phyloP scores from a whole-genome alignment of 805 yeast genomes.

The Starmera dryadoides region DNA sequence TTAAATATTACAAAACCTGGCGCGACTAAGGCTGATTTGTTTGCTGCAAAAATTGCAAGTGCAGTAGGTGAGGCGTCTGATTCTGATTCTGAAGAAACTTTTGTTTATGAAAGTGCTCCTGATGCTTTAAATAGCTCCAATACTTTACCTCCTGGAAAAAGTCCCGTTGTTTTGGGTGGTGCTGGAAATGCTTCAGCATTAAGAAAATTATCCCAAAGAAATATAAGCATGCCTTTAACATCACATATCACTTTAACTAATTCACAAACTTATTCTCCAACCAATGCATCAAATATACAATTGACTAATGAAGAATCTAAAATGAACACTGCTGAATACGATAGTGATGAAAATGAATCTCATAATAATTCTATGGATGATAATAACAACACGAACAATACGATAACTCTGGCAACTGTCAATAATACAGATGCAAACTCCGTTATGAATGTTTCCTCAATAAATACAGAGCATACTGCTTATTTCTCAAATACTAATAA shows the following conservation, averaged over 20 bases:
- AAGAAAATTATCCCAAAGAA: constrained; percentile 18
- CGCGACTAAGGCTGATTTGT: constrained; percentile 79
- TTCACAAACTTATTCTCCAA: constrained; percentile 6
- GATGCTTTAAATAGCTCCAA: constrained; percentile 16
- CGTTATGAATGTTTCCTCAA: too few relatives aligned
- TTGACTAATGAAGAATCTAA: not conserved
- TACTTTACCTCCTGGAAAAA: constrained; percentile 12
- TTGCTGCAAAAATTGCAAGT: constrained; percentile 90
- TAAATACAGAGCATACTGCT: too few relatives aligned
- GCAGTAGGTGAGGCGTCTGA: constrained; percentile 88
- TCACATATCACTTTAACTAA: constrained; percentile 4
- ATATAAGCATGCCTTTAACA: constrained; percentile 18
- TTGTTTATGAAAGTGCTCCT: constrained; percentile 69
- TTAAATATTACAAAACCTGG: constrained; percentile 18
- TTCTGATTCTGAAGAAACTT: constrained; percentile 89
- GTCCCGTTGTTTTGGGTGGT: constrained; percentile 1
- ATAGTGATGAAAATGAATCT: not conserved
- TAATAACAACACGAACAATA: not conserved
- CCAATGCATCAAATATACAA: constrained; percentile 7
- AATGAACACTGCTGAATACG: not conserved
- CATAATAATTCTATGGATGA: not conserved
- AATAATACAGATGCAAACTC: too few relatives aligned
- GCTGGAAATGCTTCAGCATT: constrained; percentile 10
- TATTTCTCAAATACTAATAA: too few relatives aligned
- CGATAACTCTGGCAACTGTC: constrained; percentile 2